Evolutionary conservation across 139 green algal genomes (phyloP).

Genomic region (Microglena sp.): DNA sequence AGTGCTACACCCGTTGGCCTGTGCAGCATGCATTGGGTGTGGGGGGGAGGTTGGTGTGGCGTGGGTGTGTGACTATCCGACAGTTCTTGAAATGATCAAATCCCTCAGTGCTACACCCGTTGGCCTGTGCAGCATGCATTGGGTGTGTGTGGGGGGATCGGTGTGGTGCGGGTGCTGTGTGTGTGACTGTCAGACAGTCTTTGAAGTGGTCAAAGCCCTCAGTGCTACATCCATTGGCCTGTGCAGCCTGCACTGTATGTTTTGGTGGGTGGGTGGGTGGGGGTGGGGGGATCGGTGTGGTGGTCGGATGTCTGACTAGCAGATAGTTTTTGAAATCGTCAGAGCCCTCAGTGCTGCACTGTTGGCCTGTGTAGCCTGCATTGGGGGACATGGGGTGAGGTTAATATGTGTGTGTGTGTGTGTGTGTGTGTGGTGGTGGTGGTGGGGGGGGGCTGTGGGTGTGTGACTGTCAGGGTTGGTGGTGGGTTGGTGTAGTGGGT

Average conservation of each 20-base stretch:
- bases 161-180: too few species aligned
- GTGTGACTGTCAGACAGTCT: constrained; percentile 37
- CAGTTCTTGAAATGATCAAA: constrained; percentile 29
- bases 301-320: too few species aligned
- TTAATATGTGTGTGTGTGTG: neutral
- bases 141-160: too few species aligned
- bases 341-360: too few species aligned
- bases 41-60: too few species aligned
- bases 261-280: too few species aligned
- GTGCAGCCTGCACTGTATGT: too few species aligned
- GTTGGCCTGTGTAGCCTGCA: constrained; percentile 8
- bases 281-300: too few species aligned
- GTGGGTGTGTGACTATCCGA: constrained; percentile 10
- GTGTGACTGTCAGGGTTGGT: constrained; percentile 22
- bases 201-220: constrained; percentile 20
- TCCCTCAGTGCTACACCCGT: constrained; percentile 22
- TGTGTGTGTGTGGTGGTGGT: neutral
- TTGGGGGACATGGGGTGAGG: too few species aligned
- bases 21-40: neutral
- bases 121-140: constrained; percentile 16
- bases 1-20: constrained; percentile 19
- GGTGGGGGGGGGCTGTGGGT: neutral
- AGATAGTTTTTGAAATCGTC: too few species aligned
- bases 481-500: too few species aligned
- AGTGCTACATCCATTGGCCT: constrained; percentile 15